Evolutionary conservation across 805 yeast species (phyloP).

Genomic region (Yarrowia hollandica): DNA sequence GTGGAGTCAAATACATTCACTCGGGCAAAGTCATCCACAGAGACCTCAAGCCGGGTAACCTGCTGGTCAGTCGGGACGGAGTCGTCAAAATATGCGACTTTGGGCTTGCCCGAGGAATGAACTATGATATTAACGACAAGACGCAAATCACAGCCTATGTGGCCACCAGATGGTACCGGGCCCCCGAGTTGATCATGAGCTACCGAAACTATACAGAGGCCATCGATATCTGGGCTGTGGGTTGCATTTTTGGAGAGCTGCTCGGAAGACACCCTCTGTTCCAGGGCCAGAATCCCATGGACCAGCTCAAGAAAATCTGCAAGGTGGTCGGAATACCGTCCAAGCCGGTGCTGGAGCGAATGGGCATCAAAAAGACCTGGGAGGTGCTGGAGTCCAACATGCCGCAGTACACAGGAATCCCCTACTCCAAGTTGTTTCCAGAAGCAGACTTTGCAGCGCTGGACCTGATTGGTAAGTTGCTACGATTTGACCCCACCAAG

Average conservation of each 20-base stretch:
- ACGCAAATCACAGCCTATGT: constrained; percentile 55
- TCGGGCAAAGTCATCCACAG: constrained; percentile 91
- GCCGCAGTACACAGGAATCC: constrained; percentile 15
- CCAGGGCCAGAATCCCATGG: constrained; percentile 68
- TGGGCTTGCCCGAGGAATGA: constrained; percentile 83
- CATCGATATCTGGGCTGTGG: constrained; percentile 92
- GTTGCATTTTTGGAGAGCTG: constrained; percentile 85
- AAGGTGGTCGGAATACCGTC: constrained; percentile 73
- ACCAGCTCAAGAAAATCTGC: constrained; percentile 69
- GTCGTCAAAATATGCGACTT: constrained; percentile 85
- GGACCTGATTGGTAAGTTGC: constrained; percentile 53
- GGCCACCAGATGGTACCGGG: constrained; percentile 94
- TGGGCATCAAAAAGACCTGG: constrained; percentile 27
- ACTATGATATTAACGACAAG: constrained; percentile 30
- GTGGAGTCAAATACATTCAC: constrained; percentile 87
- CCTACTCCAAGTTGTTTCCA: constrained; percentile 52
- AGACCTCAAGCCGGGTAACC: constrained; percentile 89
- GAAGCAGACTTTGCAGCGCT: constrained; percentile 54
- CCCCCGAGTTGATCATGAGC: constrained; percentile 81
- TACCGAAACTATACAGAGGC: constrained; percentile 50
- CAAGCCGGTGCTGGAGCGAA: constrained; percentile 20
- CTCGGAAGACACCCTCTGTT: constrained; percentile 79
- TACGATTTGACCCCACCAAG: constrained; percentile 62
- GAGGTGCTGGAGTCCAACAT: constrained; percentile 20
- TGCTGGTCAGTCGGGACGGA: constrained; percentile 73